Percentiles rank a stretch among this genome's conserved stretches.
These are phyloP conservation scores for Pterocarpus santalinus DNA, from an alignment of 306 rosid genomes.

Conservation along the genomic window DNA sequence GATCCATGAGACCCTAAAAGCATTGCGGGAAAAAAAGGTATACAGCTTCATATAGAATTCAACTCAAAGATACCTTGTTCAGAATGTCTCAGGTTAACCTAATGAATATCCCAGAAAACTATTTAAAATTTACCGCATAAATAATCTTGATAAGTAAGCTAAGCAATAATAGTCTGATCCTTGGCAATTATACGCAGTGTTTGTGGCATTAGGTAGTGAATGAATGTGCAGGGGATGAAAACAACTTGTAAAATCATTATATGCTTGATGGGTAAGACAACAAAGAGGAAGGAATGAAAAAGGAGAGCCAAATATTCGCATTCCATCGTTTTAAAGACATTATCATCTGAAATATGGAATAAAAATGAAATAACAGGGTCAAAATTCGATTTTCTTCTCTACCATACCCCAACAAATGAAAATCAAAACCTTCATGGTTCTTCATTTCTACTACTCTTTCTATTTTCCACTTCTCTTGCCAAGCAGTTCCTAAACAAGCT, in stretches of 20 bases:
- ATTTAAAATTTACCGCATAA: not conserved
- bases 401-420: not conserved
- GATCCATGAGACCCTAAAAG: not conserved
- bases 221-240: not conserved
- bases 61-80: not conserved
- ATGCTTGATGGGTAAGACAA: not conserved
- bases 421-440: not conserved
- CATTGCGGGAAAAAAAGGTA: not conserved
- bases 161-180: not conserved
- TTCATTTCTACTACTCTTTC: not conserved
- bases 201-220: not conserved
- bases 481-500: not conserved
- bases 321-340: not conserved
- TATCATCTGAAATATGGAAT: conserved; percentile 1
- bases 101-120: not conserved
- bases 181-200: not conserved
- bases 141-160: not conserved
- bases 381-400: not conserved
- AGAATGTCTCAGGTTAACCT: not conserved
- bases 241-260: not conserved
- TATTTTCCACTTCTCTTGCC: not conserved
- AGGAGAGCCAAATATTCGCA: not conserved
- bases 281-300: not conserved
- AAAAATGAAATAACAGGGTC: not conserved
- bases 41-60: not conserved